Conservation (phyloP, 192 early-diverging fungal species). For the Mortierella claussenii region DNA sequence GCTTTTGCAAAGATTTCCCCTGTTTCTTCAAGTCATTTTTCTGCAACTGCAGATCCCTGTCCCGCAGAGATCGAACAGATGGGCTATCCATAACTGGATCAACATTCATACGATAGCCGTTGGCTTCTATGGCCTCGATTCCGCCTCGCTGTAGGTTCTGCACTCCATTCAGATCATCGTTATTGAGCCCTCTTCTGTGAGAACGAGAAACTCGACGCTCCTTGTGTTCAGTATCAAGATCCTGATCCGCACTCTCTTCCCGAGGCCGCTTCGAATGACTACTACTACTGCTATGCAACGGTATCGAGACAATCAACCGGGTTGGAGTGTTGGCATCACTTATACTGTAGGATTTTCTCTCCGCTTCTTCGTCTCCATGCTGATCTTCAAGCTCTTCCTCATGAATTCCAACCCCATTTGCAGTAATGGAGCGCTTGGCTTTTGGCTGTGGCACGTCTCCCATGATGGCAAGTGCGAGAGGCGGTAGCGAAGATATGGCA, state of each 20-base stretch:
- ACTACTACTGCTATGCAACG: no score
- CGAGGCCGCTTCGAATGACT: conserved; percentile 1
- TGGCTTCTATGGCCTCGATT: no score
- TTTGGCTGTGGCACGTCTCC: not conserved
- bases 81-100: not conserved
- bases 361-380: no score
- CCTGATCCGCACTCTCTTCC: not conserved
- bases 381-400: conserved; percentile 3
- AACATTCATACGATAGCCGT: not conserved
- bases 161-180: no score
- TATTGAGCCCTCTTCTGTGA: no score
- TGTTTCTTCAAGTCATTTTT: no score
- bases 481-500: not conserved
- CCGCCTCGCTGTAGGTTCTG: no score
- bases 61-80: not conserved
- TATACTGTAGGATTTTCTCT: no score
- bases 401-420: conserved; percentile 4
- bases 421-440: not conserved
- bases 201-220: no score
- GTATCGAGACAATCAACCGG: conserved; percentile 16
- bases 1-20: no score
- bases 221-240: no score
- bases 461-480: conserved; percentile 3
- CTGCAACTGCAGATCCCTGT: not conserved
- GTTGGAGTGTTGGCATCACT: no score